Percentiles rank a stretch among this genome's conserved stretches.
Conservation (phyloP, 352 stramenopile species). For the Peronosclerospora sorghi region DNA sequence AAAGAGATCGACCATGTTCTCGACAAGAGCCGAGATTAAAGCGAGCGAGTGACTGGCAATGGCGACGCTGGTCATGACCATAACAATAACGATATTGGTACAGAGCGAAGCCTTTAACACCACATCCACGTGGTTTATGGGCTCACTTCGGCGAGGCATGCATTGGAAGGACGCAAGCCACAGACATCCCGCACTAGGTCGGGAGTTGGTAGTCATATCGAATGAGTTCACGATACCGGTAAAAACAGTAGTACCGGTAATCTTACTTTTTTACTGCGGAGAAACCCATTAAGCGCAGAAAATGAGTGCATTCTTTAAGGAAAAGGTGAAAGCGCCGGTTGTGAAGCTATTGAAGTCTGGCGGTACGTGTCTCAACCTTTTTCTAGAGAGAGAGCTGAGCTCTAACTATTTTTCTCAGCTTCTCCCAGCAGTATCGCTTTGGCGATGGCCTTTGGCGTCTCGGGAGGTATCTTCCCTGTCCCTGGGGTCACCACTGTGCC, state of each 20-base stretch:
- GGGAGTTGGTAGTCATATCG: too few species aligned
- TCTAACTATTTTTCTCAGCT: conserved; percentile 21
- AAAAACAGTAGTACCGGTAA: too few species aligned
- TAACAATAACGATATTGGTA: conserved; percentile 56
- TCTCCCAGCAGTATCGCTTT: conserved; percentile 62
- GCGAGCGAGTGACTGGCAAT: conserved; percentile 78
- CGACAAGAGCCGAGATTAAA: conserved; percentile 84
- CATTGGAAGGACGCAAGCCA: too few species aligned
- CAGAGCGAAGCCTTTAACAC: conserved; percentile 43
- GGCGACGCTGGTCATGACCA: conserved; percentile 60
- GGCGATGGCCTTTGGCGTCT: conserved; percentile 70
- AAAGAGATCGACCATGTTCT: conserved; percentile 90
- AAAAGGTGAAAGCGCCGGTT: conserved; percentile 61
- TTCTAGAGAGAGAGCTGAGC: background rate
- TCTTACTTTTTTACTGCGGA: too few species aligned
- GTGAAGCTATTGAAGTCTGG: conserved; percentile 67
- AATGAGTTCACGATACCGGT: too few species aligned
- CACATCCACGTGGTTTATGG: conserved; percentile 25
- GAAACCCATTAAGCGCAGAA: background rate
- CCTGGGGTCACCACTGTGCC: conserved; percentile 61
- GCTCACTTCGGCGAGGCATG: too few species aligned
- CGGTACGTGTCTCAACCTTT: conserved; percentile 17
- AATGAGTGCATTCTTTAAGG: conserved; percentile 41
- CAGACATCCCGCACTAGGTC: too few species aligned
- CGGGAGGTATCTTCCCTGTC: conserved; percentile 69